These are phyloP conservation scores for Dispira parvispora DNA, from an alignment of 192 early-diverging fungal species.

Conservation along the genomic window DNA sequence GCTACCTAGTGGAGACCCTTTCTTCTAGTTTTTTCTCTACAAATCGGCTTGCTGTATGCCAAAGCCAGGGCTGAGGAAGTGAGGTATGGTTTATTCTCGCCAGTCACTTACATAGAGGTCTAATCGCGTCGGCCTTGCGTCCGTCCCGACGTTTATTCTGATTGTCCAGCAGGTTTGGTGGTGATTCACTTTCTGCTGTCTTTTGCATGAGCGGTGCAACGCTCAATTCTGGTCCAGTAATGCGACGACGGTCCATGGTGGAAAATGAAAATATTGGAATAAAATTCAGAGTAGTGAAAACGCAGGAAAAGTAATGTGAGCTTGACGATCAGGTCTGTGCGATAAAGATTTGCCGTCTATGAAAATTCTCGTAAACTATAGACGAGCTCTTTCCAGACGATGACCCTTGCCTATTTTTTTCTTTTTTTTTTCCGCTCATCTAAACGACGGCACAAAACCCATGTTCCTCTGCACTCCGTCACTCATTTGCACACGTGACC, in stretches of 20 bases:
- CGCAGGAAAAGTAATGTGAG: no score
- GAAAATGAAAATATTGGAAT: background rate
- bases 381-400: no score
- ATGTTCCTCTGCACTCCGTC: no score
- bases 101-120: constrained; percentile 7
- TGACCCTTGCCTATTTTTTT: no score
- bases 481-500: no score
- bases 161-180: background rate
- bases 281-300: no score
- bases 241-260: constrained; percentile 7
- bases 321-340: no score
- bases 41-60: background rate
- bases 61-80: background rate
- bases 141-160: constrained; percentile 1
- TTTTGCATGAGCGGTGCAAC: constrained; percentile 1
- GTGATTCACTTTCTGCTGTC: background rate
- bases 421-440: no score
- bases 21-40: background rate
- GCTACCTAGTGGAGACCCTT: background rate
- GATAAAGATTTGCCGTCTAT: no score
- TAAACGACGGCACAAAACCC: no score
- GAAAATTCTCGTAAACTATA: no score
- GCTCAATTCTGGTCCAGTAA: constrained; percentile 9
- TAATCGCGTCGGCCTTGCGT: background rate
- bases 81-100: background rate